Percentiles rank a stretch among this genome's conserved stretches.
phyloP scores from a whole-genome alignment of 371 early-diverging fungal genomes.

The Rhizomucor pusillus region DNA sequence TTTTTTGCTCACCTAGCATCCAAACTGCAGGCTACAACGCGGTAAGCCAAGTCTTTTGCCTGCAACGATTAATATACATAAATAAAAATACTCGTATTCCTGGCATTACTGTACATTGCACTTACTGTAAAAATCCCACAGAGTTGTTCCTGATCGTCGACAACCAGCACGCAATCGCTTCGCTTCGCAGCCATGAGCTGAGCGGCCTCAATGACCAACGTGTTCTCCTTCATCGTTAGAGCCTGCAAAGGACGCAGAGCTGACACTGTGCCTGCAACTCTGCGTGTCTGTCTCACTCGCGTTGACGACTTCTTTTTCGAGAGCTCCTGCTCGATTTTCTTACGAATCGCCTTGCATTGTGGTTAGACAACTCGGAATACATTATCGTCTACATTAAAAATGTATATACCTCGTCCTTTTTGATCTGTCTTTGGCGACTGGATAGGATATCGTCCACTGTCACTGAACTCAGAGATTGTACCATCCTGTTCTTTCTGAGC shows the following conservation, averaged over 20 bases:
- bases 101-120: not conserved
- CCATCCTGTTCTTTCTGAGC: not conserved
- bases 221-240: constrained; percentile 87
- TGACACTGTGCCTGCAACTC: constrained; percentile 85
- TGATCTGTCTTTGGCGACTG: constrained; percentile 34
- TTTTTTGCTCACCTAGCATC: constrained; percentile 16
- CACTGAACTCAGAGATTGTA: not conserved
- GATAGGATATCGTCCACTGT: not conserved
- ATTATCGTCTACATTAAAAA: not conserved
- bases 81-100: not conserved
- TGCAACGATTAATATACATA: constrained; percentile 1
- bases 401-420: constrained; percentile 32
- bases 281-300: constrained; percentile 34
- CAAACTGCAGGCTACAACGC: constrained; percentile 26
- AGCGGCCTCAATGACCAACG: constrained; percentile 90
- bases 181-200: constrained; percentile 98
- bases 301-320: constrained; percentile 57
- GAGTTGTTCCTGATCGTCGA: constrained; percentile 87
- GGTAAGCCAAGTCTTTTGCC: constrained; percentile 32
- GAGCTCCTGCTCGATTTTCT: constrained; percentile 74
- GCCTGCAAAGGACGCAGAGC: constrained; percentile 89
- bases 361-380: not conserved
- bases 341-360: constrained; percentile 63
- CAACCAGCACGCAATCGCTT: constrained; percentile 91
- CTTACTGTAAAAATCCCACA: constrained; percentile 90